phyloP scores from a whole-genome alignment of 163 green algal genomes.

The Smithsoniella earleae region DNA sequence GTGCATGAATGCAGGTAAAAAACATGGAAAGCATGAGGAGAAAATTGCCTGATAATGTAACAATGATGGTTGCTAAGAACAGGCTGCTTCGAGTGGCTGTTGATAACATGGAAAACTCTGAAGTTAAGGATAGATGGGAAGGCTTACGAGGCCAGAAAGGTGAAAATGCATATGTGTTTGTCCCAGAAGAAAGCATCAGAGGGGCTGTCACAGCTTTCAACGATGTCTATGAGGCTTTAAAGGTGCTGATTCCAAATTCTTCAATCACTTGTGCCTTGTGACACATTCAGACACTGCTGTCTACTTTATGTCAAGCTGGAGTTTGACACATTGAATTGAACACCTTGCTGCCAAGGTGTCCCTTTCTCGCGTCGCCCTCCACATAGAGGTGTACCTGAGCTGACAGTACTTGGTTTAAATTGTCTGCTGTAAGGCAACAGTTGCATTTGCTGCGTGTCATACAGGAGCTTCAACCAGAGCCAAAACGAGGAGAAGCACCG shows the following conservation, averaged over 20 bases:
- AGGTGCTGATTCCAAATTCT: no score
- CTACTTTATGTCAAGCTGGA: no score
- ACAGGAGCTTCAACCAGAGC: conserved; percentile 26
- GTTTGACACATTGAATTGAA: no score
- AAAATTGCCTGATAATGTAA: not conserved
- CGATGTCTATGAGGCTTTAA: conserved; percentile 11
- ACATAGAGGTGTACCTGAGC: conserved; percentile 31
- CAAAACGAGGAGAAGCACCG: not conserved
- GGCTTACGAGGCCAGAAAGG: conserved; percentile 11
- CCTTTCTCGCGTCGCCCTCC: not conserved
- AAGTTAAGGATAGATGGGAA: not conserved
- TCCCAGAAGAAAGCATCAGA: conserved; percentile 30
- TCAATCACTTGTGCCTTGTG: no score
- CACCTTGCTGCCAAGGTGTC: no score
- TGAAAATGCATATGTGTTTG: conserved; percentile 34
- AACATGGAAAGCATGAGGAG: conserved; percentile 20
- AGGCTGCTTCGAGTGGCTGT: conserved; percentile 21
- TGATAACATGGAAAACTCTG: conserved; percentile 9
- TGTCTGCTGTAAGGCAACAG: not conserved
- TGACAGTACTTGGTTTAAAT: no score
- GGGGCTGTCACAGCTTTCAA: conserved; percentile 23
- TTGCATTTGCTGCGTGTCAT: conserved; percentile 9
- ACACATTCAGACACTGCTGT: no score
- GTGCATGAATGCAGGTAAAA: not conserved
- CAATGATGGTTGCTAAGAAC: conserved; percentile 26